Evolutionary conservation across 208 protist genomes (phyloP).

Genomic region (Porcisia hertigi): DNA sequence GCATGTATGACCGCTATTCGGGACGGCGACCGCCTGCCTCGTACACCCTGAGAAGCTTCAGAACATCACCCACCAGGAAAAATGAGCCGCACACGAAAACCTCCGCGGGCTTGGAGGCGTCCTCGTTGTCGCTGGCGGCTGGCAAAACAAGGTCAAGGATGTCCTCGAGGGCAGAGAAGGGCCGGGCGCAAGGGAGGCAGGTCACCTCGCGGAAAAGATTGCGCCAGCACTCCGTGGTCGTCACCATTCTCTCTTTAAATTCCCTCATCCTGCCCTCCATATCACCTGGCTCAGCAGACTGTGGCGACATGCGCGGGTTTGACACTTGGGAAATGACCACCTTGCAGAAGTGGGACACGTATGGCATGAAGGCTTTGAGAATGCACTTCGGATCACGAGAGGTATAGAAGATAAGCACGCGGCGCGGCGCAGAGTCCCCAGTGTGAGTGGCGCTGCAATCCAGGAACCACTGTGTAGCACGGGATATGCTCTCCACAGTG

Average conservation of each 20-base stretch:
- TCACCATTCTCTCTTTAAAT: conserved; percentile 38
- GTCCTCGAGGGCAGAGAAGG: conserved; percentile 64
- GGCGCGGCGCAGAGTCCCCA: conserved; percentile 41
- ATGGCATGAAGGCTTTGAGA: conserved; percentile 80
- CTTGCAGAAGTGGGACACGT: conserved; percentile 61
- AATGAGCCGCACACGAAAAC: conserved; percentile 90
- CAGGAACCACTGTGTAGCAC: conserved; percentile 81
- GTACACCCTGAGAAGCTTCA: conserved; percentile 47
- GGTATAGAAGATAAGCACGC: conserved; percentile 82
- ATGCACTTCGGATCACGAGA: conserved; percentile 65
- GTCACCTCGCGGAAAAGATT: conserved; percentile 70
- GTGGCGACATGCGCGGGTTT: conserved; percentile 44
- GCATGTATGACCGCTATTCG: not conserved
- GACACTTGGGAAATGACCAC: conserved; percentile 59
- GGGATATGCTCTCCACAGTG: conserved; percentile 76
- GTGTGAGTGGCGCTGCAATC: conserved; percentile 51
- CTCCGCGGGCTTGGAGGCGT: conserved; percentile 67
- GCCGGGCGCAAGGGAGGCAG: conserved; percentile 52
- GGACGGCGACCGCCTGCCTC: conserved; percentile 20
- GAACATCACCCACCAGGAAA: conserved; percentile 73
- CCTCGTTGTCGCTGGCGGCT: conserved; percentile 47
- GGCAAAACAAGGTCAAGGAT: conserved; percentile 54
- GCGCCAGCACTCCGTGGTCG: conserved; percentile 59
- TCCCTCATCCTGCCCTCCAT: conserved; percentile 31
- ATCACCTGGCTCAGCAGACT: conserved; percentile 34